phyloP scores from a whole-genome alignment of 768 basidiomycete genomes.

The Leccinum broughii region DNA sequence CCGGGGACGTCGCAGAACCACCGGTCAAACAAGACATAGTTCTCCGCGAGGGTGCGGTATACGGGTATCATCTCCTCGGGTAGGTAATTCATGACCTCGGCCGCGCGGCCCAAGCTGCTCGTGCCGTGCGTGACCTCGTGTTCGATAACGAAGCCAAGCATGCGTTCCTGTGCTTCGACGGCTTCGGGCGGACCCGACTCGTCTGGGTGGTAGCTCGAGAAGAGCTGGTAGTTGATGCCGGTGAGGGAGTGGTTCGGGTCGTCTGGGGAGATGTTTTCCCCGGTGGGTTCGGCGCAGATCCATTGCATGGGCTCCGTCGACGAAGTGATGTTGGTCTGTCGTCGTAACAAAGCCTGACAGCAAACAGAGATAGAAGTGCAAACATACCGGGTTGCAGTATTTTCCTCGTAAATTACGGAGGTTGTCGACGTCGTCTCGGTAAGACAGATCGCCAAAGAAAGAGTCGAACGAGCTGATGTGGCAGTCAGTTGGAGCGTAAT shows the following conservation, averaged over 20 bases:
- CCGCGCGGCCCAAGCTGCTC: conserved; percentile 13
- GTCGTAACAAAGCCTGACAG: background rate
- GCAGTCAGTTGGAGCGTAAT: background rate
- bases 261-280: conserved; percentile 22
- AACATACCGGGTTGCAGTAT: conserved; percentile 28
- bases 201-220: conserved; percentile 23
- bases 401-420: conserved; percentile 18
- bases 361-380: background rate
- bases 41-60: conserved; percentile 25
- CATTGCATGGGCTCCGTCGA: conserved; percentile 3
- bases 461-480: conserved; percentile 24
- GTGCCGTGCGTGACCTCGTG: conserved; percentile 19
- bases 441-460: conserved; percentile 30
- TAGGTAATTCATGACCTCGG: conserved; percentile 23
- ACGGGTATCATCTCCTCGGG: conserved; percentile 27
- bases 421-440: conserved; percentile 24
- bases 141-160: conserved; percentile 26
- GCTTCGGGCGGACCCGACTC: conserved; percentile 7
- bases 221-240: conserved; percentile 25
- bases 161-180: conserved; percentile 10
- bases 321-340: conserved; percentile 16
- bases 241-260: conserved; percentile 29
- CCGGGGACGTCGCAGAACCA: conserved; percentile 30
- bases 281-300: conserved; percentile 22
- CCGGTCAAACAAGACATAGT: conserved; percentile 24